phyloP scores from a whole-genome alignment of 202 grass and related monocot genomes.

The Zizania palustris region DNA sequence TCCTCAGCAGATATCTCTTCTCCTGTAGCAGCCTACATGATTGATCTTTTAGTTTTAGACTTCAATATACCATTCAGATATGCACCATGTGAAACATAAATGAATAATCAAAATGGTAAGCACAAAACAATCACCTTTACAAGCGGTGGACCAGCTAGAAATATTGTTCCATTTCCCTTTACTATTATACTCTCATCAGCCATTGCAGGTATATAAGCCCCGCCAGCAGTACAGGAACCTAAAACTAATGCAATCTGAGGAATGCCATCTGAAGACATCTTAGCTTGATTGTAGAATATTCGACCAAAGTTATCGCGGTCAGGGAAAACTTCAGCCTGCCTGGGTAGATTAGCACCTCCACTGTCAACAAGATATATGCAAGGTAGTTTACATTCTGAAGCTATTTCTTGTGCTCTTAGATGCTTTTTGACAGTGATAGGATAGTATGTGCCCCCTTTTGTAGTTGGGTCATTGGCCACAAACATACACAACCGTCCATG shows the following conservation, averaged over 20 bases:
- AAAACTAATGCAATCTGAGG: slow-evolving; percentile 95
- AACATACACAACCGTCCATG: slow-evolving; percentile 93
- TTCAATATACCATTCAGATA: slow-evolving; percentile 23
- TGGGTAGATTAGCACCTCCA: slow-evolving; percentile 93
- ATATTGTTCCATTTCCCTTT: slow-evolving; percentile 93
- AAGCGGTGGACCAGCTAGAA: slow-evolving; percentile 94
- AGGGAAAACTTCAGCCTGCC: slow-evolving; percentile 95
- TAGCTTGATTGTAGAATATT: slow-evolving; percentile 98
- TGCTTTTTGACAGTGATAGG: slow-evolving; percentile 97
- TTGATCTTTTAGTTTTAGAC: slow-evolving; percentile 42
- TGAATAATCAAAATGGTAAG: slow-evolving; percentile 27
- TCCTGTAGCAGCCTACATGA: slow-evolving; percentile 90
- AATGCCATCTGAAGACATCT: slow-evolving; percentile 88
- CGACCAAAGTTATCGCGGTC: slow-evolving; percentile 97
- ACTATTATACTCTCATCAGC: slow-evolving; percentile 98
- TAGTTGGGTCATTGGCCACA: slow-evolving; percentile 94
- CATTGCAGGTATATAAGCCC: slow-evolving; percentile 98
- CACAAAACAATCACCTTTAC: slow-evolving; percentile 69
- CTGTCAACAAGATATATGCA: slow-evolving; percentile 98
- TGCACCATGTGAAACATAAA: slow-evolving; percentile 13
- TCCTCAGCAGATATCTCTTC: slow-evolving; percentile 97
- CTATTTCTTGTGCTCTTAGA: slow-evolving; percentile 90
- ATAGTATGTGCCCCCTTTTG: slow-evolving; percentile 95
- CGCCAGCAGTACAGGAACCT: slow-evolving; percentile 94
- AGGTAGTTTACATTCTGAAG: slow-evolving; percentile 82